phyloP scores from a whole-genome alignment of 192 early-diverging fungal species.

The Coemansia sp. region DNA sequence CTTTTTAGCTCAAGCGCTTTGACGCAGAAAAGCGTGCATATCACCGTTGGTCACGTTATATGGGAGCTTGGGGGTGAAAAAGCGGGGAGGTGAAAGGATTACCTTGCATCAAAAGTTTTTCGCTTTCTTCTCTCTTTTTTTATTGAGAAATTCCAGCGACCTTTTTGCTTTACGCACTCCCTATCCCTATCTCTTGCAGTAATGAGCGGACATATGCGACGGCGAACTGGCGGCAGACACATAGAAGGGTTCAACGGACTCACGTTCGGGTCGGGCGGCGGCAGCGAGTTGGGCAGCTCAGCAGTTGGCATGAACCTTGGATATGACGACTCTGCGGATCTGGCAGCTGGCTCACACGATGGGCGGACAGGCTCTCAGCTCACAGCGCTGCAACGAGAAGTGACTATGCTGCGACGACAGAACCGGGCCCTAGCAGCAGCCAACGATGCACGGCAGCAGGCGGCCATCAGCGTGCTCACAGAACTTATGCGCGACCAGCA shows the following conservation, averaged over 20 bases:
- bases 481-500: conserved; percentile 11
- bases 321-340: background rate
- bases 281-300: background rate
- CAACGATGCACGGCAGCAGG: conserved; percentile 26
- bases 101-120: background rate
- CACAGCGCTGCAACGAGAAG: conserved; percentile 26
- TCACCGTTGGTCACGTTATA: too few relatives aligned
- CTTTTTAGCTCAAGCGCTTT: too few relatives aligned
- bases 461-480: conserved; percentile 25
- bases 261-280: conserved; percentile 24
- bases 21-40: too few relatives aligned
- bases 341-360: background rate
- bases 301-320: background rate
- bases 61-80: too few relatives aligned
- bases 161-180: background rate
- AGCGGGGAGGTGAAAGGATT: too few relatives aligned
- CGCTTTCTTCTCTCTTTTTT: background rate
- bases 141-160: background rate
- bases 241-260: conserved; percentile 45
- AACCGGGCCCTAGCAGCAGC: conserved; percentile 27
- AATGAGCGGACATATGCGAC: conserved; percentile 8
- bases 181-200: background rate
- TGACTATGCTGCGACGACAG: conserved; percentile 24
- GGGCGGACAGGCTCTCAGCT: conserved; percentile 10
- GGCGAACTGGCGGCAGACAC: background rate